Conservation (phyloP, 2,329 filamentous ascomycete genomes). For the Fusarium palustre region DNA sequence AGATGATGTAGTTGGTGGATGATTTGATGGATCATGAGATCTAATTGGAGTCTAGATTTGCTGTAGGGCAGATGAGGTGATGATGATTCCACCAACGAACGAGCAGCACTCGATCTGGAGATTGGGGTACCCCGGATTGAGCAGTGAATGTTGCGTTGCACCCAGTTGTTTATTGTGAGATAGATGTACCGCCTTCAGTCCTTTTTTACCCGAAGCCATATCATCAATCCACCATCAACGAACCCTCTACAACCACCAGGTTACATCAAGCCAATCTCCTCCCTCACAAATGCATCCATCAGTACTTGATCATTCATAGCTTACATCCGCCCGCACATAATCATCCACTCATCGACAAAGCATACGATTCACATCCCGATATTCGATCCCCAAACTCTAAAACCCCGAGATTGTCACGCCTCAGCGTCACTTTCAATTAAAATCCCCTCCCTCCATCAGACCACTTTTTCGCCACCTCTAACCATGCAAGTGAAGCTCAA, state of each 20-base stretch:
- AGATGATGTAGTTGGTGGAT: conserved; percentile 19
- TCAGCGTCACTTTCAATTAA: conserved; percentile 13
- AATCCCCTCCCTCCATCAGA: not conserved
- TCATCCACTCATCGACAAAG: not conserved
- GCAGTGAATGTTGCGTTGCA: not conserved
- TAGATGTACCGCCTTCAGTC: not conserved
- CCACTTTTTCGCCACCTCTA: conserved; percentile 27
- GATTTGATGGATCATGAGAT: conserved; percentile 20
- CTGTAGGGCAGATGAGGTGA: conserved; percentile 1
- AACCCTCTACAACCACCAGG: not conserved
- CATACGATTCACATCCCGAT: conserved; percentile 16
- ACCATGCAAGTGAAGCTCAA: conserved; percentile 12
- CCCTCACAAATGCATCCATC: not conserved
- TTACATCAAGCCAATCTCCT: not conserved
- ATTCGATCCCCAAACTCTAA: conserved; percentile 26
- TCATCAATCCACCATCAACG: not conserved
- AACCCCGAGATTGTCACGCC: conserved; percentile 20
- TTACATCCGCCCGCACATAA: not conserved
- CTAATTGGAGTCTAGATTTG: conserved; percentile 8
- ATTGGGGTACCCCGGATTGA: conserved; percentile 22
- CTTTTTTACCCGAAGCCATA: not conserved
- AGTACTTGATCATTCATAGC: not conserved
- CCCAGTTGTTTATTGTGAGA: not conserved
- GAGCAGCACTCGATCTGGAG: conserved; percentile 1
- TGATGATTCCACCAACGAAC: conserved; percentile 32